Conservation (phyloP, 2,329 filamentous ascomycete genomes). For the Coniochaeta sp. region DNA sequence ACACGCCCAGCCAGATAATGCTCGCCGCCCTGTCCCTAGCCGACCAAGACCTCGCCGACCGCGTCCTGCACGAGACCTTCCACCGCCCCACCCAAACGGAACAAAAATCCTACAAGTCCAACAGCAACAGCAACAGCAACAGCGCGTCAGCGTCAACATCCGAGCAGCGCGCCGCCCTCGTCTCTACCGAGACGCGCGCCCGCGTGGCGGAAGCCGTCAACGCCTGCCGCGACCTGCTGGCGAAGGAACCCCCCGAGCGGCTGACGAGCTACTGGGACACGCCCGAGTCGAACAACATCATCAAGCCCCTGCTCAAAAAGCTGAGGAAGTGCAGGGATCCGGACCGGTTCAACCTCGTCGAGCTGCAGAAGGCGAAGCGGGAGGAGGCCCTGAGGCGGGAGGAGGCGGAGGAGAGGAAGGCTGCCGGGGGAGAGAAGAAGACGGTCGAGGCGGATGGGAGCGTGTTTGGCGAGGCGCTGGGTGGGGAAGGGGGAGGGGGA, state of each 20-base stretch:
- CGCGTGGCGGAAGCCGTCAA: constrained; percentile 44
- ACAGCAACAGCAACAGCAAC: constrained; percentile 9
- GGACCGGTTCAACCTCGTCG: constrained; percentile 65
- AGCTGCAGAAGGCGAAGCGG: constrained; percentile 57
- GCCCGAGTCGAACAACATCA: constrained; percentile 39
- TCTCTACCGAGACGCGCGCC: constrained; percentile 26
- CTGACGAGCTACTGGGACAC: constrained; percentile 47
- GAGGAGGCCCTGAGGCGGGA: constrained; percentile 39
- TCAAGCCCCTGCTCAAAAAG: constrained; percentile 58
- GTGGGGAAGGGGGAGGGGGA: constrained; percentile 28
- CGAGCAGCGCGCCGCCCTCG: constrained; percentile 17
- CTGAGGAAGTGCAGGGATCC: constrained; percentile 69
- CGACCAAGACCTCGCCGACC: constrained; percentile 56
- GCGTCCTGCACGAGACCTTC: constrained; percentile 36
- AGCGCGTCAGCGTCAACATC: not conserved
- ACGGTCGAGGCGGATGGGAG: constrained; percentile 29
- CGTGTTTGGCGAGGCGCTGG: constrained; percentile 35
- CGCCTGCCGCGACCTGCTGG: constrained; percentile 46
- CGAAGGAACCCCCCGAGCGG: constrained; percentile 49
- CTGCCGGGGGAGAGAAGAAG: constrained; percentile 17
- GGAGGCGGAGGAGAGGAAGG: constrained; percentile 18
- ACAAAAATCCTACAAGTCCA: constrained; percentile 16
- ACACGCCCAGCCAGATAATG: constrained; percentile 90
- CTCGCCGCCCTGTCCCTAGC: constrained; percentile 71
- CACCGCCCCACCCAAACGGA: constrained; percentile 17